Evolutionary conservation across 305 asterid genomes (phyloP).

Genomic region (Fraxinus xanthoxyloides): DNA sequence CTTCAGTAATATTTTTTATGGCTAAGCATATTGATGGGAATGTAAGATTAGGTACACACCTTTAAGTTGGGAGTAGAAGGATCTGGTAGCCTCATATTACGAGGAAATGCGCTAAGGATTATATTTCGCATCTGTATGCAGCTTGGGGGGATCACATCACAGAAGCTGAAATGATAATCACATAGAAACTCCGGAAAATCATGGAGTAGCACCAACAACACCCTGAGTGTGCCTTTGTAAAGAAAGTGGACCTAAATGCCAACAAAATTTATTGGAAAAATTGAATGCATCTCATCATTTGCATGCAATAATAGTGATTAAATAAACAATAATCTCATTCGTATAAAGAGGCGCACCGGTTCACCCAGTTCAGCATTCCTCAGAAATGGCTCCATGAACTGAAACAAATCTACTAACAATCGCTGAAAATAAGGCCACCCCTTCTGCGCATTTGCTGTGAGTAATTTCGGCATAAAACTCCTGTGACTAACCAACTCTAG

Average conservation of each 20-base stretch:
- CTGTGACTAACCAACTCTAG: slow-evolving; percentile 93
- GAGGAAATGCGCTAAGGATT: slow-evolving; percentile 96
- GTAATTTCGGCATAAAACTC: slow-evolving; percentile 97
- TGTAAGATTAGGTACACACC: slow-evolving; percentile 34
- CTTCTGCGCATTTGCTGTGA: slow-evolving; percentile 78
- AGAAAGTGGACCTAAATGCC: slow-evolving; percentile 65
- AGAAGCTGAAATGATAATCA: slow-evolving; percentile 99
- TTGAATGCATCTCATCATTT: not conserved
- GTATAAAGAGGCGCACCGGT: slow-evolving; percentile 55
- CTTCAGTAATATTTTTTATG: not conserved
- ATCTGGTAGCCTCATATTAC: slow-evolving; percentile 96
- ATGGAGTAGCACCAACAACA: slow-evolving; percentile 91
- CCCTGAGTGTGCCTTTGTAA: slow-evolving; percentile 94
- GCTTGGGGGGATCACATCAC: slow-evolving; percentile 98
- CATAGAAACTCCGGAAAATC: slow-evolving; percentile 99
- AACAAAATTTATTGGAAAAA: not conserved
- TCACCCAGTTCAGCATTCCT: slow-evolving; percentile 94
- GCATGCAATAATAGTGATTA: not conserved
- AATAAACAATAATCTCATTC: not conserved
- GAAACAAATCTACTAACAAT: slow-evolving; percentile 83
- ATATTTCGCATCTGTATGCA: slow-evolving; percentile 98
- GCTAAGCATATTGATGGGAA: not conserved
- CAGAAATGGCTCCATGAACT: slow-evolving; percentile 94
- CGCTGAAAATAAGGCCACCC: slow-evolving; percentile 97
- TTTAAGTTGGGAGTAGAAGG: slow-evolving; percentile 96